phyloP scores from a whole-genome alignment of 1,284 basidiomycete genomes.

The Rhodofomes roseus region DNA sequence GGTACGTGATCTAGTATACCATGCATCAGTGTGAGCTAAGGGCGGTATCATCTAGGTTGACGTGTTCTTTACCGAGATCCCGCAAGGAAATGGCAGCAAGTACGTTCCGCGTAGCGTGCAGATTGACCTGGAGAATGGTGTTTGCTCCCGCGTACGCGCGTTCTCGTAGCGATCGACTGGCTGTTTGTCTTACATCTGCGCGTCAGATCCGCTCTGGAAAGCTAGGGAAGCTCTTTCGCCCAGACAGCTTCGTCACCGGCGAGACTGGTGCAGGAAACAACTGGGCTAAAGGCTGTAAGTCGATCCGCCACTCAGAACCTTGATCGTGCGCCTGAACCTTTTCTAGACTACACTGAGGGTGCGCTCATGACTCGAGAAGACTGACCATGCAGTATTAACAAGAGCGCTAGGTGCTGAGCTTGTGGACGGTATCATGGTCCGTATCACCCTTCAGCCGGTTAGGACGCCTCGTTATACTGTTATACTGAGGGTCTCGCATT shows the following conservation, averaged over 20 bases:
- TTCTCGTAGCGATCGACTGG: neutral
- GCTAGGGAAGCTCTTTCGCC: slow-evolving; percentile 77
- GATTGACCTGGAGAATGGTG: slow-evolving; percentile 89
- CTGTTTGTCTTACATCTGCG: neutral
- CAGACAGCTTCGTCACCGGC: slow-evolving; percentile 82
- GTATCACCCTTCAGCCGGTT: neutral
- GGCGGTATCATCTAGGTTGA: slow-evolving; percentile 43
- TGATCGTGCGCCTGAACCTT: neutral
- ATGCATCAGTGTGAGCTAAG: neutral
- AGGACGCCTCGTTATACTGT: neutral
- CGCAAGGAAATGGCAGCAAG: slow-evolving; percentile 44
- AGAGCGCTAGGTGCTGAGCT: slow-evolving; percentile 76
- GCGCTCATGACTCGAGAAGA: slow-evolving; percentile 4
- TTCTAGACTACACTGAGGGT: slow-evolving; percentile 83
- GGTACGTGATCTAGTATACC: slow-evolving; percentile 27
- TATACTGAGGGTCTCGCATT: neutral
- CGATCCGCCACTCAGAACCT: too few species aligned
- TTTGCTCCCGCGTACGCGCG: slow-evolving; percentile 66
- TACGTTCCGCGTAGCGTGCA: slow-evolving; percentile 95
- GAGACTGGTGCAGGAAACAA: slow-evolving; percentile 87
- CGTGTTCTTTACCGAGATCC: slow-evolving; percentile 71
- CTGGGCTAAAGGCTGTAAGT: slow-evolving; percentile 88
- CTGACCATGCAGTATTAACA: neutral
- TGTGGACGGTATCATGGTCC: slow-evolving; percentile 81
- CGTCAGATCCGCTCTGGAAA: slow-evolving; percentile 62